Conservation (phyloP, 1,284 basidiomycete genomes). For the Rhodotorula sp. region DNA sequence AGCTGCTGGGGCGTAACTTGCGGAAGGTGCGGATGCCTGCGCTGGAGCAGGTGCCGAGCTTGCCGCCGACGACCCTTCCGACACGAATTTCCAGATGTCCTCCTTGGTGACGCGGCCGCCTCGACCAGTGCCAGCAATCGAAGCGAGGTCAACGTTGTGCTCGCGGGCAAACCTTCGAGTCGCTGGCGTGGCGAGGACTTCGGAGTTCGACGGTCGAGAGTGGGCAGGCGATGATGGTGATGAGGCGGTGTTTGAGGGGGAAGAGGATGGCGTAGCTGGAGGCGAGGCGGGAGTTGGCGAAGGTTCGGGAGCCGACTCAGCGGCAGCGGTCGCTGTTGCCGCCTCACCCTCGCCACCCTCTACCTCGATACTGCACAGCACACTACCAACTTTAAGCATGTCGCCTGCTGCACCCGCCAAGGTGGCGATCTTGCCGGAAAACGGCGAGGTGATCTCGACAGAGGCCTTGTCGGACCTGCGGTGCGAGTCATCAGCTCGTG, state of each 20-base stretch:
- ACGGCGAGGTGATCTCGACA: slow-evolving; percentile 89
- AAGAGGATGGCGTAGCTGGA: background rate
- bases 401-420: slow-evolving; percentile 77
- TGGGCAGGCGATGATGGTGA: slow-evolving; percentile 9
- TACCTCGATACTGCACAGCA: slow-evolving; percentile 78
- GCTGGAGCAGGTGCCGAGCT: background rate
- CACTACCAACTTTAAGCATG: slow-evolving; percentile 79
- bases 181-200: slow-evolving; percentile 68
- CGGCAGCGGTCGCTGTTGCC: background rate
- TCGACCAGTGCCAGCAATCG: slow-evolving; percentile 67
- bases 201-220: slow-evolving; percentile 28
- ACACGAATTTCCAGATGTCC: slow-evolving; percentile 56
- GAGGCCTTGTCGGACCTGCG: slow-evolving; percentile 77
- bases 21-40: background rate
- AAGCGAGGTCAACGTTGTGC: slow-evolving; percentile 58
- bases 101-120: slow-evolving; percentile 70
- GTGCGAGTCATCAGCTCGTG: slow-evolving; percentile 49
- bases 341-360: slow-evolving; percentile 57
- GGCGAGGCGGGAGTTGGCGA: background rate
- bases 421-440: slow-evolving; percentile 70
- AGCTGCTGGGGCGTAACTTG: background rate
- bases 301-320: background rate
- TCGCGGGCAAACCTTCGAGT: slow-evolving; percentile 72
- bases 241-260: slow-evolving; percentile 10
- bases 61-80: too few species aligned